Conservation (phyloP, 2,329 filamentous ascomycete species). For the Rutstroemia sp. region DNA sequence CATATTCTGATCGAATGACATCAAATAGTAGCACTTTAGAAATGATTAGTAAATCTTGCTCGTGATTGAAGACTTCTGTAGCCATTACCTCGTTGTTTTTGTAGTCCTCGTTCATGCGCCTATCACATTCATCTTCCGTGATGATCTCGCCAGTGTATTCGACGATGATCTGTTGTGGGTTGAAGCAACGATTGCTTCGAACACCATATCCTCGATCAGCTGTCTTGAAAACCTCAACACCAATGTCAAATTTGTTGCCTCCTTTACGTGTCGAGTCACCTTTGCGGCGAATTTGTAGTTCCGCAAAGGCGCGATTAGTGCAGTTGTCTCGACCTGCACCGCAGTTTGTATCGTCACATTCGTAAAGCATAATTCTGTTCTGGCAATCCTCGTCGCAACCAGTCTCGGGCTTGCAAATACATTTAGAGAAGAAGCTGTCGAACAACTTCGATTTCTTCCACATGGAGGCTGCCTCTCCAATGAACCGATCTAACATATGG, state of each 20-base stretch:
- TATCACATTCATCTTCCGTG: constrained; percentile 86
- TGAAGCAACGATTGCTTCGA: constrained; percentile 80
- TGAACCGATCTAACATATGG: constrained; percentile 65
- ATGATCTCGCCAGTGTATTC: constrained; percentile 98
- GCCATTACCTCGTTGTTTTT: constrained; percentile 78
- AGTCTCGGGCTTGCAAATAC: constrained; percentile 68
- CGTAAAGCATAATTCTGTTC: constrained; percentile 94
- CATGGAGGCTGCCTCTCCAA: constrained; percentile 70
- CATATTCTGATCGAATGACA: constrained; percentile 98
- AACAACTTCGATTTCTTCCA: constrained; percentile 76
- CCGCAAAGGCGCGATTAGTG: constrained; percentile 80
- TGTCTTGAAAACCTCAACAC: constrained; percentile 93
- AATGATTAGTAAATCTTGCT: constrained; percentile 15
- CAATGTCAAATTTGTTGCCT: constrained; percentile 82
- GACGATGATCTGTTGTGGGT: constrained; percentile 90
- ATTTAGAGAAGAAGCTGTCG: constrained; percentile 68
- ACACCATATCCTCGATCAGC: constrained; percentile 84
- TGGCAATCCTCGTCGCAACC: constrained; percentile 88
- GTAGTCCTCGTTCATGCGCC: constrained; percentile 88
- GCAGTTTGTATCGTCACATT: constrained; percentile 89
- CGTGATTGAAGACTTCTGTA: neutral
- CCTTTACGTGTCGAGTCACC: constrained; percentile 28
- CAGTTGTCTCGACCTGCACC: constrained; percentile 67
- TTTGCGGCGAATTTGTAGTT: constrained; percentile 66
- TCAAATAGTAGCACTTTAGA: constrained; percentile 85